Conservation (phyloP, 2,329 filamentous ascomycete species). For the Pseudogymnoascus sp. region DNA sequence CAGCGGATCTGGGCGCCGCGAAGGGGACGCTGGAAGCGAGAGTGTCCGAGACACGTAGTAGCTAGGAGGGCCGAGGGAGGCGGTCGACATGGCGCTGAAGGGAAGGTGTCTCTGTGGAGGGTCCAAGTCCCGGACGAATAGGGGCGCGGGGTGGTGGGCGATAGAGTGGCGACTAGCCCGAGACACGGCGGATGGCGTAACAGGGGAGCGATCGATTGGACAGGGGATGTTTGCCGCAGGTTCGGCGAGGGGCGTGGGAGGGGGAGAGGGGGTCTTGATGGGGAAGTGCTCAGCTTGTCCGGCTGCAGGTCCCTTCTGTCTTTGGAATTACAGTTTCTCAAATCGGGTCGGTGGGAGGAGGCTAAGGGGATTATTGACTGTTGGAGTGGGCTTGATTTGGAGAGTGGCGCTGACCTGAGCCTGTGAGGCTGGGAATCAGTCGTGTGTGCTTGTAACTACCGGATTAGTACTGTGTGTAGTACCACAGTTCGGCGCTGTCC, state of each 20-base stretch:
- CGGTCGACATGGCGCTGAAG: not conserved
- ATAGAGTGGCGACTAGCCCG: not conserved
- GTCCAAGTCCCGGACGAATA: slow-evolving; percentile 4
- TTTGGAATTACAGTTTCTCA: slow-evolving; percentile 4
- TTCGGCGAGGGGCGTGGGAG: not conserved
- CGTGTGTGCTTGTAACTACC: not conserved
- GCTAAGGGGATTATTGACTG: not conserved
- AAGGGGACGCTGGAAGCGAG: not conserved
- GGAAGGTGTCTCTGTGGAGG: slow-evolving; percentile 2
- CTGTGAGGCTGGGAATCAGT: not conserved
- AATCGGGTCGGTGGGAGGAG: not conserved
- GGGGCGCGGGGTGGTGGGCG: not conserved
- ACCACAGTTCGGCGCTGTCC: not conserved
- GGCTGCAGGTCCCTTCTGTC: not conserved
- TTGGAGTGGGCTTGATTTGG: slow-evolving; percentile 4
- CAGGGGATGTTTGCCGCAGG: not conserved
- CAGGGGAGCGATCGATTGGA: not conserved
- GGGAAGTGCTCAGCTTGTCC: not conserved
- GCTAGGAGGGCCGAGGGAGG: not conserved
- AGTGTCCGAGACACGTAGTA: not conserved
- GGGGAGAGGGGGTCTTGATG: slow-evolving; percentile 1
- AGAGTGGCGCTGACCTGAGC: not conserved
- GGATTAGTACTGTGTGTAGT: not conserved
- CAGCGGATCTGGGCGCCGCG: not conserved
- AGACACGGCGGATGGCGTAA: not conserved